These are phyloP conservation scores for Allantophomopsis lycopodina DNA, from an alignment of 2,329 filamentous ascomycete genomes.

Conservation along the genomic window DNA sequence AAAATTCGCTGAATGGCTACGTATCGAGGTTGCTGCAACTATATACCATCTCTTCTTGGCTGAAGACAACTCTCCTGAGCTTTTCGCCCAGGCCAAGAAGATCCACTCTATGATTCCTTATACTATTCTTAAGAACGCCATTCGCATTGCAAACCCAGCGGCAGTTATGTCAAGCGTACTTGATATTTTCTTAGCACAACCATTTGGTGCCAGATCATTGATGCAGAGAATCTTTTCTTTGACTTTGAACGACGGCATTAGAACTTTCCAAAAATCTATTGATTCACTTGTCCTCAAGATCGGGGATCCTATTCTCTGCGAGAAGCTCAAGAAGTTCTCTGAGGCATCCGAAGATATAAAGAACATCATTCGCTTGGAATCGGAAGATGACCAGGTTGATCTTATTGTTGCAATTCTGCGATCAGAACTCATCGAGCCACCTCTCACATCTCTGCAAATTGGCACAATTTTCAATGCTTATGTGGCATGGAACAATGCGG, in stretches of 20 bases:
- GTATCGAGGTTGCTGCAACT: slow-evolving; percentile 92
- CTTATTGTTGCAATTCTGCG: slow-evolving; percentile 74
- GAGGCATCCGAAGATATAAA: slow-evolving; percentile 66
- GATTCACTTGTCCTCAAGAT: slow-evolving; percentile 66
- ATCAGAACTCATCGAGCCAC: slow-evolving; percentile 61
- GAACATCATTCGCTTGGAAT: slow-evolving; percentile 58
- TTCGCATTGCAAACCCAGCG: slow-evolving; percentile 88
- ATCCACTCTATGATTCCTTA: slow-evolving; percentile 95
- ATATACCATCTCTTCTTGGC: slow-evolving; percentile 95
- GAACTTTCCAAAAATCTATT: slow-evolving; percentile 74
- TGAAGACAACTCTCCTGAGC: slow-evolving; percentile 92
- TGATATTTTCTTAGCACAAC: slow-evolving; percentile 90
- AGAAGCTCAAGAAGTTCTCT: slow-evolving; percentile 71
- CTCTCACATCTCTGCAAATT: slow-evolving; percentile 62
- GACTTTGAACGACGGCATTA: slow-evolving; percentile 82
- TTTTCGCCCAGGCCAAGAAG: slow-evolving; percentile 86
- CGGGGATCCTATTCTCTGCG: slow-evolving; percentile 63
- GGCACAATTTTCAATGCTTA: slow-evolving; percentile 86
- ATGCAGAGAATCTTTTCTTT: slow-evolving; percentile 91
- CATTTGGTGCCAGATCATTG: slow-evolving; percentile 78
- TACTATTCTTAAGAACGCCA: slow-evolving; percentile 87
- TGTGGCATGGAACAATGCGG: slow-evolving; percentile 87
- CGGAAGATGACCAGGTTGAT: slow-evolving; percentile 62
- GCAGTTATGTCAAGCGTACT: slow-evolving; percentile 94
- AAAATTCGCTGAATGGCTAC: slow-evolving; percentile 96